Evolutionary conservation across 345 rosid species (phyloP), one percentile per base, ranked within the genome.

Genomic region (Anacardium occidentale): DNA sequence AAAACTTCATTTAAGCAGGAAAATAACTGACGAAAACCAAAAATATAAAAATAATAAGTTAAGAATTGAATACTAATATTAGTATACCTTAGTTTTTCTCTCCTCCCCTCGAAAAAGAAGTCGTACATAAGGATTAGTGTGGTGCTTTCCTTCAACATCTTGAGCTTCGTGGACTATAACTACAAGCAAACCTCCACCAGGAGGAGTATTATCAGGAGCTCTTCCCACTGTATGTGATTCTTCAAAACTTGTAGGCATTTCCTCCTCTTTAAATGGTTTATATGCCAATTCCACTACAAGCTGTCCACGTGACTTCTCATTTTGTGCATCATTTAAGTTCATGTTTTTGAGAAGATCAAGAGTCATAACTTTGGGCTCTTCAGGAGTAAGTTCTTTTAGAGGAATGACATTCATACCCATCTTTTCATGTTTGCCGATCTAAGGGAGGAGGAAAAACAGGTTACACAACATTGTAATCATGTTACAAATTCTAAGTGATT

Each of bases 91-190:
- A 4, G 97, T 94, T 77, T 75, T 94, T 65, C 68, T 89, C 78
- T 91, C 94, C 78, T 91, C 94, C 25, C 98, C 97, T 80, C 80
- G 82, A 76, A 91, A 91, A 71, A 86, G 80, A 71, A 91, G 40
- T 72, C 91, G 81, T 14, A 70, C 98, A 40, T 78, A 84, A 9
- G 98, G 98, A 76, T 94, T 94, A 17, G 88, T 91, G 73, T 94
- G 98, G 78, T 91, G 86, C 87, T 94, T 94, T 40, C 98, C 98
- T 81, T 94, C 98, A 80, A 91, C 84, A 76, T 90, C 96, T 69
- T 89, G 87, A 22, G 94, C 98, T 64, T 93, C 97, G 29, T 90
- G 97, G 78, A 91, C 84, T 11, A 81, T 90, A 69, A 94, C 86
- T 69, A 79, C 91, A 17, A 94, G 97, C 82, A 91, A 50, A 67